Evolutionary conservation across 2,329 filamentous ascomycete genomes (phyloP), one percentile per base, ranked within the genome.

Genomic region (Botrytis cinerea): DNA sequence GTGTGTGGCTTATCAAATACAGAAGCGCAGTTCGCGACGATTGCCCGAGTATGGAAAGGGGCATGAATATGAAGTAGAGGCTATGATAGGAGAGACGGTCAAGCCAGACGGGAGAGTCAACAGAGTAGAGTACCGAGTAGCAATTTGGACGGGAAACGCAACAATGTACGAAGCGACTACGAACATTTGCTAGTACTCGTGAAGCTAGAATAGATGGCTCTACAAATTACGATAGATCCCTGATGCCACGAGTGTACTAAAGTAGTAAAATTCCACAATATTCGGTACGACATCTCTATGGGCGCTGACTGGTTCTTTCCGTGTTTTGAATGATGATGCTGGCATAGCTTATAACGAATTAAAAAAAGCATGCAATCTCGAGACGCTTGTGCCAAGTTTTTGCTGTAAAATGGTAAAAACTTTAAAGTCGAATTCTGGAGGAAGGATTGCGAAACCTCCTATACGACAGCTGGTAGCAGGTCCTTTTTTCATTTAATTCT

Each of bases 221-320:
- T 28, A 4, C 51, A 57, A 57, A 57, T 57, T 68, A n/a, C 35
- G 35, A 28, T 68, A 32, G 48, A 54, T 57, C 66, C 66, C 48
- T 68, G 66, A 67, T 67, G 64, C 46, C 64, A 51, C 25, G 64
- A 68, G 66, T 28, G 57, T 32, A n/a, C 35, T n/a, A 57, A 68
- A 57, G 48, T 66, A 51, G 63, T 28, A 54, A 68, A 63, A 68
- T 68, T 43, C 64, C 64, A 68, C 48, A 68, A 22, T 68, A 68
- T 68, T 57, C 59, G 35, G 66, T 57, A 68, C 48, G 66, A 57
- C 48, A 68, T 68, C 35, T 68, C 57, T 16, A 57, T 43, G 35
- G 35, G 35, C 35, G 66, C 66, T 57, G 66, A 68, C 48, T 57
- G 48, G 66, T 57, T 51, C 25, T 43, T 38, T 57, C 35, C 35